A percentile compares a stretch with the other conserved stretches of the same genome.
These are phyloP conservation scores for Trypanosoma conorhini DNA, from an alignment of 208 protist species.

Conservation along the genomic window DNA sequence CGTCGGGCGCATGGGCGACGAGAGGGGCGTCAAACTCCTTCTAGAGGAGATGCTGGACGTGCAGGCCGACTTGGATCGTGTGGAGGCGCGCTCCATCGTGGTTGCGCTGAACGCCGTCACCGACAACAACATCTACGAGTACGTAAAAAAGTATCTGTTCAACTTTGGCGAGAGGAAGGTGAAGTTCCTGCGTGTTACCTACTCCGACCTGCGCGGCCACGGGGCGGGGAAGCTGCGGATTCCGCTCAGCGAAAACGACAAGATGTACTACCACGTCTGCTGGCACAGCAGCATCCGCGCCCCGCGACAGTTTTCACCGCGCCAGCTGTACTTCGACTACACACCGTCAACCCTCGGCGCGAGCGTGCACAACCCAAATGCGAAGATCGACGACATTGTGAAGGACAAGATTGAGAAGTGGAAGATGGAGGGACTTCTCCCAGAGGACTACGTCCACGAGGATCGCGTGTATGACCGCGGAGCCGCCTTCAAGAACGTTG, in stretches of 20 bases:
- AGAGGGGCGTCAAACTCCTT: constrained; percentile 64
- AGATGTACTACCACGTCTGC: constrained; percentile 90
- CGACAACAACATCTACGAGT: constrained; percentile 79
- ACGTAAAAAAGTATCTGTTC: constrained; percentile 86
- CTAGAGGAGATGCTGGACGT: constrained; percentile 90
- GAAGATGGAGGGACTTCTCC: constrained; percentile 87
- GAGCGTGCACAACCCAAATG: constrained; percentile 59
- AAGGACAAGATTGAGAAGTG: constrained; percentile 93
- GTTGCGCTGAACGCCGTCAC: constrained; percentile 81
- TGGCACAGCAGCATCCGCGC: constrained; percentile 84
- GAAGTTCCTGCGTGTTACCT: constrained; percentile 84
- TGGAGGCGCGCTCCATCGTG: constrained; percentile 75
- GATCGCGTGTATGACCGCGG: constrained; percentile 82
- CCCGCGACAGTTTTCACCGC: constrained; percentile 83
- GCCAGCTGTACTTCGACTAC: constrained; percentile 92
- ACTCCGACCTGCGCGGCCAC: constrained; percentile 82
- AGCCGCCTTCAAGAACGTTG: constrained; percentile 77
- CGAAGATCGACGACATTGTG: constrained; percentile 90
- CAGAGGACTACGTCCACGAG: constrained; percentile 88
- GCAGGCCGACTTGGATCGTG: constrained; percentile 81
- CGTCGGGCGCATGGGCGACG: constrained; percentile 75
- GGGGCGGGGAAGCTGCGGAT: constrained; percentile 76
- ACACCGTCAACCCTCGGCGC: constrained; percentile 60
- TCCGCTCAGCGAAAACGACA: constrained; percentile 83
- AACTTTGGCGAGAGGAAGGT: constrained; percentile 87